Evolutionary conservation across 2,329 filamentous ascomycete genomes (phyloP).

Genomic region (Penicillium sp.): DNA sequence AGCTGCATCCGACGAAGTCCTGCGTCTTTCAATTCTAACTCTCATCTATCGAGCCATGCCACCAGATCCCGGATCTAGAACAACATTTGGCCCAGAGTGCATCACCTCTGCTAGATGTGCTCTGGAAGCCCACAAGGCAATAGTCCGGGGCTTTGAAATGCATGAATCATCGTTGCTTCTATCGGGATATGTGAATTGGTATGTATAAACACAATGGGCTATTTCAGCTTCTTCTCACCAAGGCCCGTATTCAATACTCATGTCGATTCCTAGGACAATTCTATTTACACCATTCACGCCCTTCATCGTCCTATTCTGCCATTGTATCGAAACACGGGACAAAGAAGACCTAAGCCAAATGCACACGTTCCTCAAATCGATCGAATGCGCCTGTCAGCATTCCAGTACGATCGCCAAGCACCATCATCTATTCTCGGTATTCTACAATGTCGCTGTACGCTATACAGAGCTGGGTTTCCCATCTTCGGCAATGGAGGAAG

Average conservation of each 20-base stretch:
- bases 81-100: background rate
- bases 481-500: background rate
- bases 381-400: constrained; percentile 1
- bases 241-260: background rate
- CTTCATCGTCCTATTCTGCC: constrained; percentile 36
- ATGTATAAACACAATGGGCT: too few species aligned
- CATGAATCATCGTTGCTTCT: background rate
- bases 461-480: background rate
- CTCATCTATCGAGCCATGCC: constrained; percentile 9
- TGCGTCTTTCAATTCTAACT: constrained; percentile 9
- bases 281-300: constrained; percentile 33
- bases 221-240: too few species aligned
- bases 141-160: background rate
- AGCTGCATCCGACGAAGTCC: constrained; percentile 3
- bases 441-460: constrained; percentile 1
- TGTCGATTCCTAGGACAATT: constrained; percentile 12
- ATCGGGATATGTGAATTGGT: background rate
- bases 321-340: constrained; percentile 41
- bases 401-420: constrained; percentile 6
- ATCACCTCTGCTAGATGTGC: background rate
- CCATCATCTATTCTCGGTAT: constrained; percentile 7
- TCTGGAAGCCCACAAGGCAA: background rate
- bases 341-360: constrained; percentile 38
- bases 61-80: background rate
- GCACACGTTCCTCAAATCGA: constrained; percentile 5